Conservation (phyloP, 2,329 filamentous ascomycete genomes). For the Aureobasidium namibiae region DNA sequence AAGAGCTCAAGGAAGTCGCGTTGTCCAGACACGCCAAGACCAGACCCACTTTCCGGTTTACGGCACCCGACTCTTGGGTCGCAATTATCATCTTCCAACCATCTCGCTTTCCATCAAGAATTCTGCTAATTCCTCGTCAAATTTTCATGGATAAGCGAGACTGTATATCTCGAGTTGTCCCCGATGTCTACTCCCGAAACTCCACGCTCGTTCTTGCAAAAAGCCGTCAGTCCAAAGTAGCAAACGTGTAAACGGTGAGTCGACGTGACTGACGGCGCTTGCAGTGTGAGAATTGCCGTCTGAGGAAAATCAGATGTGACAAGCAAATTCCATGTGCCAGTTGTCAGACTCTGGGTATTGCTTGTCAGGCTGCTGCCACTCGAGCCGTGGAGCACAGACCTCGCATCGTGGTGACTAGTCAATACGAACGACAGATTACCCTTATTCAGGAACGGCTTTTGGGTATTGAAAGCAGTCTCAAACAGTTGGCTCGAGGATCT, state of each 20-base stretch:
- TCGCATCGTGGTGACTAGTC: background rate
- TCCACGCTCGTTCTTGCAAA: background rate
- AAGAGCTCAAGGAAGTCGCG: no score
- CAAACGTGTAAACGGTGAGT: background rate
- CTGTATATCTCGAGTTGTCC: no score
- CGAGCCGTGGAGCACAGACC: background rate
- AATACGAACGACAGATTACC: constrained; percentile 12
- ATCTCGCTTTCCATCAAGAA: background rate
- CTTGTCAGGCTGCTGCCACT: constrained; percentile 5
- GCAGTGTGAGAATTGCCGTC: constrained; percentile 15
- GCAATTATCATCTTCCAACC: background rate
- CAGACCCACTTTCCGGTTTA: background rate
- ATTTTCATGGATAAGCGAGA: background rate
- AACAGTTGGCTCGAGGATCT: background rate
- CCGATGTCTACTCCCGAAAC: background rate
- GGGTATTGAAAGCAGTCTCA: constrained; percentile 11
- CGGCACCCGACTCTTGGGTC: background rate
- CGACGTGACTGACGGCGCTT: background rate
- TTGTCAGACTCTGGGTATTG: constrained; percentile 12
- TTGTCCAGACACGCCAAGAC: background rate
- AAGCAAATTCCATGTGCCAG: constrained; percentile 13
- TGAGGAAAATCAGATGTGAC: constrained; percentile 15
- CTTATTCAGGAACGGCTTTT: constrained; percentile 11
- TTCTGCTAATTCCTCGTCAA: background rate
- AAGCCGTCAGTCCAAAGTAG: constrained; percentile 4